Evolutionary conservation across 2,329 filamentous ascomycete genomes (phyloP), one percentile per base, ranked within the genome.

Genomic region (Metarhizium anisopliae): DNA sequence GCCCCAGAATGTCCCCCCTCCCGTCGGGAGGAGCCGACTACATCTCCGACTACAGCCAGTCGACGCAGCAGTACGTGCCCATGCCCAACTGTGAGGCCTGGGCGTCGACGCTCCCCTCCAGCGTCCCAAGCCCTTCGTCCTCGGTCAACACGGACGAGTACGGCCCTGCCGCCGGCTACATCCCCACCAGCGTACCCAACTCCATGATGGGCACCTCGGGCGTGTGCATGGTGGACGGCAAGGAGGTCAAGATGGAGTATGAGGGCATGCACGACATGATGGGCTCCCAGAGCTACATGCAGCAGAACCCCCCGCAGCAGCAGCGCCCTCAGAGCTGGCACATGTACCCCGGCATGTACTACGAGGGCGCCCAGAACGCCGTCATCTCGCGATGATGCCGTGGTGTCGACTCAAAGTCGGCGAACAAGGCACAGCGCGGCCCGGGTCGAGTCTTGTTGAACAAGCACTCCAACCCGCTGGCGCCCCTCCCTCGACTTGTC

Each of bases 41-140:
- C 66, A 68, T 77, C 55, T 68, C 74, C 53, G 73, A 75, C 60
- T 75, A 74, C 56, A 63, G 71, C 49, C 62, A 68, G 42, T 20
- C 55, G 6, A 45, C 52, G 16, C 70, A 74, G 45, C 63, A 66
- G 59, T 71, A 70, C 58, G 67, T 70, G 13, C 64, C 66, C 38
- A 63, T 71, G 40, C 68, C 74, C 51, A 76, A 74, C 64, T 72
- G 72, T 59, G 77, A 78, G 58, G 66, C 72, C 29, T 80, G 77
- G 77, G 68, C 75, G 13, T 66, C 72, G 49, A 68, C 70, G 14
- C 68, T 78, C 7, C 68, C 75, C 29, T 78, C 77, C 51, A 77
- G 72, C 52, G 77, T 77, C 11, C 79, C 78, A 20, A 81, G 77
- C 63, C 78, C 78, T 18, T 73, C 76, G 3, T 80, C 78, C 2